Base-by-base conservation (phyloP, 345 rosid genomes). In the Schrenkiella parvula region DNA sequence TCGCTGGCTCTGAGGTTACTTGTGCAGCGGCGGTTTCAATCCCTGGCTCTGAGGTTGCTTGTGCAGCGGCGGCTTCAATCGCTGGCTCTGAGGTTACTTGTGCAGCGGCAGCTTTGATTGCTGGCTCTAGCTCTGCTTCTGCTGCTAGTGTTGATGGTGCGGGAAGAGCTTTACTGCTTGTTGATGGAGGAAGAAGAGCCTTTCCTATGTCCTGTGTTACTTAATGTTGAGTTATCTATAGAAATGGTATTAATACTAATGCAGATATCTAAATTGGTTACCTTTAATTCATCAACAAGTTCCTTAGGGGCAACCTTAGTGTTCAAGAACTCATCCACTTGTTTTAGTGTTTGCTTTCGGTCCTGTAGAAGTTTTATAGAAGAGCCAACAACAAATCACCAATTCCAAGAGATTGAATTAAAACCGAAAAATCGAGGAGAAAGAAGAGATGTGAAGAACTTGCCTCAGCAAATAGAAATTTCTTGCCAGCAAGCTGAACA, bases 231-330 rank as follows among this genome's bases (percentile, higher is more conserved):
- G 28, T 35, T 53, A 6, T 4, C 5, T 52, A 35, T 53, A 22
- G 7, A 46, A 46, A 38, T 17, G 28, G 53, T 53, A 44, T 66
- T 8, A 4, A 7, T 2, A 25, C 28, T 50, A 48, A 35, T 51
- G 19, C 26, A 78, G 47, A 42, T 57, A 71, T 26, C 12, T 23
- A 38, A 61, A 12, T 11, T 11, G 26, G 9, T 54, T 72, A 89
- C 98, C 98, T 87, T 87, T 57, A 95, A 44, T 6, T 95, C 99
- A 46, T 83, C 93, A 31, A 74, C 90, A 25, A 91, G 82, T 80
- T 91, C 98, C 74, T 87, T 76, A 10, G 98, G 99, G 29, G 93
- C 96, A 50, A 95, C 75, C 83, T 88, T 85, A 32, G 95, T 88
- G 87, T 64, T 88, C 83, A 95, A 70, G 78, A 95, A 95, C 70